Conservation (phyloP, 140 eudicot genomes). For the Flaveria floridana region DNA sequence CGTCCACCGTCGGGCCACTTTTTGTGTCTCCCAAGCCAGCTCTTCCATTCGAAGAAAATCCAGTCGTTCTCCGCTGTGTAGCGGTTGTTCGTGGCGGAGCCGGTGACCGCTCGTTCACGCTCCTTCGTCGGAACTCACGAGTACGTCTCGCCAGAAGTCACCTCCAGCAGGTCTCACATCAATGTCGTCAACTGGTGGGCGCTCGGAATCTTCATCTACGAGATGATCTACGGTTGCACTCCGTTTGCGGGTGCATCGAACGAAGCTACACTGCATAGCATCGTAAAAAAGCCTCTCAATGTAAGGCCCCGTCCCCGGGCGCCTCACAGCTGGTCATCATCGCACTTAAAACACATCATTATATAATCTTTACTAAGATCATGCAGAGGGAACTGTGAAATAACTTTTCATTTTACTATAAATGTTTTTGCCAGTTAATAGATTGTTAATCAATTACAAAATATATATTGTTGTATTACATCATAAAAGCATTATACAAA, state of each 20-base stretch:
- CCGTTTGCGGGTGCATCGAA: conserved; percentile 73
- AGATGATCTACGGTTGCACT: conserved; percentile 84
- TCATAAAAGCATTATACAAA: too few species aligned
- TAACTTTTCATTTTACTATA: too few species aligned
- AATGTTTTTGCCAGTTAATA: too few species aligned
- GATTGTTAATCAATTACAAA: too few species aligned
- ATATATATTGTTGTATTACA: too few species aligned
- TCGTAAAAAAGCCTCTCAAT: conserved; percentile 46
- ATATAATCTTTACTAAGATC: too few species aligned
- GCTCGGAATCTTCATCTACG: conserved; percentile 72
- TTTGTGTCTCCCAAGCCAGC: conserved; percentile 59
- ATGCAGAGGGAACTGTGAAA: too few species aligned
- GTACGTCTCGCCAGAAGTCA: conserved; percentile 93
- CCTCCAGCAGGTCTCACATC: conserved; percentile 77
- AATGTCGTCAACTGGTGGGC: conserved; percentile 99
- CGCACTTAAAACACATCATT: too few species aligned
- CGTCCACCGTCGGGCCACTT: conserved; percentile 31
- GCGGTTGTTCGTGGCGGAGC: conserved; percentile 87
- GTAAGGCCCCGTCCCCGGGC: too few species aligned
- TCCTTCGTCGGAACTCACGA: conserved; percentile 96
- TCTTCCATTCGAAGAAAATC: conserved; percentile 74
- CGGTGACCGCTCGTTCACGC: conserved; percentile 75
- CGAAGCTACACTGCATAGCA: conserved; percentile 66
- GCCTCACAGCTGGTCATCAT: too few species aligned
- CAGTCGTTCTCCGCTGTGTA: conserved; percentile 44